Evolutionary conservation across 2,329 filamentous ascomycete species (phyloP), one percentile per base, ranked within the genome.

Genomic region (Neurospora sp.): DNA sequence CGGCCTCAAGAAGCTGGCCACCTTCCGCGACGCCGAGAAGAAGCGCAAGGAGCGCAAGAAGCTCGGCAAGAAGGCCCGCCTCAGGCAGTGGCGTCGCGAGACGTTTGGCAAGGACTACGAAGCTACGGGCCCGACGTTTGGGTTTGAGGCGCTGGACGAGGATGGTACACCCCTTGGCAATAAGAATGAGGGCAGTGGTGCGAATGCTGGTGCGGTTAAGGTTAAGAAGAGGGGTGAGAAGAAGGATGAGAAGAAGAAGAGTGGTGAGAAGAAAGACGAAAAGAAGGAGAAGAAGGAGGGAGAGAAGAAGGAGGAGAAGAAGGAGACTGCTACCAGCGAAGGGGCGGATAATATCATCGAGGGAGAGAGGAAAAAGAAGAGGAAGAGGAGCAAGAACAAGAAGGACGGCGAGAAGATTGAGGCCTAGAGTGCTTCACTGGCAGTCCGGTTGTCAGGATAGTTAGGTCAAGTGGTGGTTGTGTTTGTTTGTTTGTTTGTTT

Each of bases 1-100:
- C 5, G 95, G 96, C 6, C 83, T 99, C 77, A 99, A 99, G 86
- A 98, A 97, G 82, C 87, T 97, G 71, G 94, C 95, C 4, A 85
- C 92, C 5, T 99, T 96, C 83, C 87, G 96, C 70, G 94, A 97
- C 78, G 83, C 85, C 3, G 92, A 94, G 76, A 96, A 96, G 86
- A 98, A 98, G 85, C 86, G 87, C 74, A 91, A 90, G 76, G 96
- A 99, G 78, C 89, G 89, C 82, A 97, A 97, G 85, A 87, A 88
- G 75, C 85, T 98, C 38, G 91, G 92, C 73, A 99, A 98, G 87
- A 98, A 98, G 83, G 92, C 92, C 8, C 86, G 95, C 23, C 83
- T 99, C 71, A 85, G 93, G 77, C 88, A 97, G 81, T 99, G 96
- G 96, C 88, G 88, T 67, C 82, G 84, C 71, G 88, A 89, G 69